Evolutionary conservation across 148 eudicot species (phyloP), one percentile per base, ranked within the genome.

Genomic region (Pouteria glomerata): DNA sequence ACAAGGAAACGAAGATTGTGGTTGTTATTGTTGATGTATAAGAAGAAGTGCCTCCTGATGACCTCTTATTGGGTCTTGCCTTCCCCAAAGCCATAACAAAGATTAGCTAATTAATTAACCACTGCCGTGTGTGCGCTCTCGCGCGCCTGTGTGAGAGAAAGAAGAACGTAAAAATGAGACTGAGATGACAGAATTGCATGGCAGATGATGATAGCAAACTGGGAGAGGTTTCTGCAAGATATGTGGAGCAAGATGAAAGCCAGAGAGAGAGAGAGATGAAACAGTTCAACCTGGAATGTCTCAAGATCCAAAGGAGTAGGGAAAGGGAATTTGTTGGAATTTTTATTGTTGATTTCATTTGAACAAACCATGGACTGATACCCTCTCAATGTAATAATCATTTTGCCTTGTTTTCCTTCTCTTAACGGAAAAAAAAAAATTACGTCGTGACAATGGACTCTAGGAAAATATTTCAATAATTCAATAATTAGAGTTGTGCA

Each of bases 21-120:
- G 78, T 82, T 21, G 87, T 83, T 35, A 78, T 23, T 19, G 82
- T 86, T 18, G 87, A 83, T n/a, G 85, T 60, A 24, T 73, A 82
- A 10, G 84, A 81, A 62, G 65, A 31, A n/a, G n/a, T n/a, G n/a
- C n/a, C n/a, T 26, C 83, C 77, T 4, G 94, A 74, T 35, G 89
- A 75, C 76, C 94, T 77, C 73, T 82, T 83, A 27, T 37, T 80
- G 74, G 1, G 57, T 8, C 86, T 81, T 26, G 48, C 37, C 71
- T 79, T 87, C 8, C 63, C 75, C n/a, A 58, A 13, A 47, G 83
- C 70, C 85, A 86, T 84, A 23, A 16, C 63, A n/a, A n/a, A n/a
- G n/a, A n/a, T n/a, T n/a, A n/a, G 33, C n/a, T 61, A 13, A 39
- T 59, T 59, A 59, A 11, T 59, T 59, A 34, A 30, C 63, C 19